phyloP scores from a whole-genome alignment of 352 stramenopile species.

The Globisporangium spinosum region DNA sequence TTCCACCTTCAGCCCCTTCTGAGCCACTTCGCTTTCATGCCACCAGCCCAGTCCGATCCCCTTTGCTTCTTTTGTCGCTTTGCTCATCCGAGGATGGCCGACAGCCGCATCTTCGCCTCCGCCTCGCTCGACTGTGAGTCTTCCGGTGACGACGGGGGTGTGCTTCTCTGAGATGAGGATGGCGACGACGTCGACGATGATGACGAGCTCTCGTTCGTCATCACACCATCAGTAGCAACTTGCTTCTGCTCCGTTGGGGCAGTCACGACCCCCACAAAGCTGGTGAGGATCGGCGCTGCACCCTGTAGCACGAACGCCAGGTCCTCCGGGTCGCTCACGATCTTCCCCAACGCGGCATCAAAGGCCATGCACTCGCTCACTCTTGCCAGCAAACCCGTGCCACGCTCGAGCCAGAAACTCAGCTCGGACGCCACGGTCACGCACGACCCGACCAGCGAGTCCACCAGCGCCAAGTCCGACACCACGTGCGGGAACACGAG shows the following conservation, averaged over 20 bases:
- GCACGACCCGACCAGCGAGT: slow-evolving; percentile 11
- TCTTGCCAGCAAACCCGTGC: slow-evolving; percentile 12
- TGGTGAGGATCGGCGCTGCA: slow-evolving; percentile 15
- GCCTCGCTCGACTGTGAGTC: slow-evolving; percentile 6
- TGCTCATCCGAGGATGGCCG: background rate
- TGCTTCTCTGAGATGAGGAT: background rate
- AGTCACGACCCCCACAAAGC: slow-evolving; percentile 1
- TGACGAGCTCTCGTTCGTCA: background rate
- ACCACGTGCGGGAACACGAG: slow-evolving; percentile 17
- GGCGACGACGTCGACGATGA: background rate
- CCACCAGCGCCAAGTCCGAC: background rate
- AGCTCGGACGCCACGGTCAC: slow-evolving; percentile 15
- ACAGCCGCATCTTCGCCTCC: slow-evolving; percentile 3
- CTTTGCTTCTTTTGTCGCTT: background rate
- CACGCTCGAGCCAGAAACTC: slow-evolving; percentile 23
- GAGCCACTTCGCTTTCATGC: too few species aligned
- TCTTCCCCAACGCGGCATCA: slow-evolving; percentile 20
- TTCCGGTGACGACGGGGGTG: background rate
- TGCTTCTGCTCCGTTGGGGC: background rate
- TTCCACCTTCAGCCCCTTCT: background rate
- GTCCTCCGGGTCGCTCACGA: slow-evolving; percentile 24
- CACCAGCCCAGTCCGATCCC: background rate
- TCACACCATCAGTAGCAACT: background rate
- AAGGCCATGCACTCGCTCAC: slow-evolving; percentile 33
- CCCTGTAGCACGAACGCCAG: slow-evolving; percentile 22